Percentiles rank a stretch among this genome's conserved stretches.
Conservation (phyloP, 208 protist genomes). For the Vickermania ingenoplastis region DNA sequence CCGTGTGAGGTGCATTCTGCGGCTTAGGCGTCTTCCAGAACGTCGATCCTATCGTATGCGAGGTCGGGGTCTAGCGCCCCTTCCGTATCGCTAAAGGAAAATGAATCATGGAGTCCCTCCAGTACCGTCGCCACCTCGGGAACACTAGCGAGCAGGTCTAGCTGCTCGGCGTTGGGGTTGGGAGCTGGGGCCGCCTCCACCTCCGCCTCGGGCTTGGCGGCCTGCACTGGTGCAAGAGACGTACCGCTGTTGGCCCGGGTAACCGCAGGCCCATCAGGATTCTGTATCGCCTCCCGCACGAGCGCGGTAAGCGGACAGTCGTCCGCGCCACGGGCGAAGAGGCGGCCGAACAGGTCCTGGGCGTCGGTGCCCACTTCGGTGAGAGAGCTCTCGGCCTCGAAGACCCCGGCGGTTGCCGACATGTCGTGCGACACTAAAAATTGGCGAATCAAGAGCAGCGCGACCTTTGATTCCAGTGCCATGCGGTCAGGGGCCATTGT, state of each 20-base stretch:
- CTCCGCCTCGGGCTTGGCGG: not conserved
- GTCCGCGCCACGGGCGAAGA: not conserved
- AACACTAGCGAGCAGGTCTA: slow-evolving; percentile 10
- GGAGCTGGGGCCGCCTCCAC: no score
- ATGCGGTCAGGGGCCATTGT: slow-evolving; percentile 11
- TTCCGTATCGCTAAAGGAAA: slow-evolving; percentile 40
- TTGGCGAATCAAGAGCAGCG: slow-evolving; percentile 62
- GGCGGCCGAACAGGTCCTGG: not conserved
- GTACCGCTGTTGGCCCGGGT: not conserved
- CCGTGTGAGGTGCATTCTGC: no score
- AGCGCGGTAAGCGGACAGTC: not conserved
- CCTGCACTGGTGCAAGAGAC: not conserved
- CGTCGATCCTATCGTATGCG: slow-evolving; percentile 4
- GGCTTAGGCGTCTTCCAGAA: no score
- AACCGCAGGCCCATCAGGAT: not conserved
- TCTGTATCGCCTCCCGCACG: not conserved
- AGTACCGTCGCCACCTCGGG: slow-evolving; percentile 20
- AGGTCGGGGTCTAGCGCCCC: slow-evolving; percentile 11
- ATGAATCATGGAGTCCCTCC: slow-evolving; percentile 48
- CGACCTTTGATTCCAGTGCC: slow-evolving; percentile 17
- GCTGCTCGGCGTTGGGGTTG: not conserved
- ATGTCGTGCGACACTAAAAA: slow-evolving; percentile 54
- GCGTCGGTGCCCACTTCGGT: not conserved
- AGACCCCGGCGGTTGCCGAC: slow-evolving; percentile 40
- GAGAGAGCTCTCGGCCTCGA: slow-evolving; percentile 36